Evolutionary conservation across 192 early-diverging fungal species (phyloP), one percentile per base, ranked within the genome.

Genomic region (Chytriomyces confervae): DNA sequence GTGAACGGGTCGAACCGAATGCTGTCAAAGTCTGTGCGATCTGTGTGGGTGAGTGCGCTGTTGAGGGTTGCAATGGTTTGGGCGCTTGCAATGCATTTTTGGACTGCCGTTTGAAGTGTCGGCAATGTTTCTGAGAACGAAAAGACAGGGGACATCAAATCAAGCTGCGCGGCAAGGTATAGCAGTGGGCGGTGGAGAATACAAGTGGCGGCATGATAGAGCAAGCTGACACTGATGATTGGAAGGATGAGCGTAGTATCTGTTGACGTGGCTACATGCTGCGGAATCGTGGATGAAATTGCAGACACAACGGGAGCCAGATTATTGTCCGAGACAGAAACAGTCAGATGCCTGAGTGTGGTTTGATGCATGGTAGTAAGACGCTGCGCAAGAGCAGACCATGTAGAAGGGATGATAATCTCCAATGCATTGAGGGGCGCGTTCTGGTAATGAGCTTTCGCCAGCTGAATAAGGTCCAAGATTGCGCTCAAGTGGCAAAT

Each of bases 101-200:
- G 53, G 11, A 57, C 13, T 11, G 53, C 53, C 11, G 53, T 57
- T 18, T 57, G 11, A 20, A 57, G 53, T 11, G 53, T 20, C 20
- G 11, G 53, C 2, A 18, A 57, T 11, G 53, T 18, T 57, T 57
- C 53, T 18, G 53, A 20, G 53, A 57, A 57, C 13, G 53, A 11
- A 36, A 69, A 46, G 47, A 69, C 13, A 5, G 67, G 67, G 2
- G 67, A 69, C 9, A 8, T 45, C 7, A 72, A 16, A 18, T n/a
- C 9, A 16, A 72, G 48, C 11, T 44, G 45, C 2, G 50, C 69
- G 7, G 69, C 57, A 7, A 72, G 18, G 57, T 72, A 72, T 3
- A 72, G 18, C 4, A 20, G 18, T 10, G 69, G 69, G 27, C 69
- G 69, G 20, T n/a, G 47, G 8, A 72, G 50, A 27, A 72, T 20